These are phyloP conservation scores for Petunia axillaris DNA, from an alignment of 257 asterid species.

Conservation along the genomic window DNA sequence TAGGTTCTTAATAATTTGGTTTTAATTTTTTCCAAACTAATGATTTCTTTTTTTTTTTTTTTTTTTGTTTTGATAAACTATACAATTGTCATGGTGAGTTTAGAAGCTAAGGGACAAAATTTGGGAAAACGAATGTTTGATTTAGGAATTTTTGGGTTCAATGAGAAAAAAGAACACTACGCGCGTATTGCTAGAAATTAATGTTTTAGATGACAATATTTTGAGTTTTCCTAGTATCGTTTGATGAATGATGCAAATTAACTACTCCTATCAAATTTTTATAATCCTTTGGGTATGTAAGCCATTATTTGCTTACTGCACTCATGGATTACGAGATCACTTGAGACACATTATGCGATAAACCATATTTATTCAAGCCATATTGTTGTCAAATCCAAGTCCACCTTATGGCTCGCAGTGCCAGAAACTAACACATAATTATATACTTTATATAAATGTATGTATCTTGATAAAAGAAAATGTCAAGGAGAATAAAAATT, in stretches of 20 bases:
- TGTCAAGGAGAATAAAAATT: not conserved
- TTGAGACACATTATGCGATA: too few relatives aligned
- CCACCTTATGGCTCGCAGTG: too few relatives aligned
- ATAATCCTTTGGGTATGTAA: not conserved
- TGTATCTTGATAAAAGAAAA: too few relatives aligned
- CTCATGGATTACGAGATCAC: too few relatives aligned
- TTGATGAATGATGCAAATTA: not conserved
- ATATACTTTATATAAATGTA: too few relatives aligned
- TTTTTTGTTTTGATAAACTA: not conserved
- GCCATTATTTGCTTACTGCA: not conserved
- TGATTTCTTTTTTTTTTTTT: not conserved
- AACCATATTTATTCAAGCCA: too few relatives aligned
- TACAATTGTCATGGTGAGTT: not conserved
- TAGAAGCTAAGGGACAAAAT: not conserved
- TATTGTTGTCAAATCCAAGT: too few relatives aligned
- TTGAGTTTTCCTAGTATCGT: not conserved
- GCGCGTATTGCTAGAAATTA: not conserved
- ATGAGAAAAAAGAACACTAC: not conserved
- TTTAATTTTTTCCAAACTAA: not conserved
- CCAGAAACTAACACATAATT: too few relatives aligned
- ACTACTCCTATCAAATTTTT: not conserved
- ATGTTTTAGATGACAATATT: conserved; percentile 10
- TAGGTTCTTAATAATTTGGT: not conserved
- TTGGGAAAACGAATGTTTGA: not conserved
- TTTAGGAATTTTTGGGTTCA: not conserved